These are phyloP conservation scores for Leptomonas seymouri DNA, from an alignment of 208 protist genomes.

Conservation along the genomic window DNA sequence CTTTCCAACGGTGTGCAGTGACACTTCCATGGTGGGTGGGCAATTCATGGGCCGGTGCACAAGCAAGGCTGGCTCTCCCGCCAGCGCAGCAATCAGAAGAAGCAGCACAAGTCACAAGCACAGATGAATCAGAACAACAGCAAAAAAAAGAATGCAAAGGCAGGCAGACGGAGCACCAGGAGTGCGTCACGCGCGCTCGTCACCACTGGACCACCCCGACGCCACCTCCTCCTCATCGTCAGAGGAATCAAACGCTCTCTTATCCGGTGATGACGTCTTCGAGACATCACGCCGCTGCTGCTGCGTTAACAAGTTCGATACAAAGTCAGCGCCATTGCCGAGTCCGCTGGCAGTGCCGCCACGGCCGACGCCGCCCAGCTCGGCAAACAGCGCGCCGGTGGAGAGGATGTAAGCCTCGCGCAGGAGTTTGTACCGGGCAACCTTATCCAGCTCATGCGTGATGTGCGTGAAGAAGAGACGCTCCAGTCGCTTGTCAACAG, in stretches of 20 bases:
- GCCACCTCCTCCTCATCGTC: slow-evolving; percentile 24
- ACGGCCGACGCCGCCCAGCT: slow-evolving; percentile 15
- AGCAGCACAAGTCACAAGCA: too few species aligned
- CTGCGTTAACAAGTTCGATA: slow-evolving; percentile 22
- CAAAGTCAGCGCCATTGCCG: slow-evolving; percentile 19
- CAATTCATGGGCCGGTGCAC: too few species aligned
- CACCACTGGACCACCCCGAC: slow-evolving; percentile 7
- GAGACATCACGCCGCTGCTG: slow-evolving; percentile 23
- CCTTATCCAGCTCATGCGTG: slow-evolving; percentile 53
- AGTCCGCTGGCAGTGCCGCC: slow-evolving; percentile 13
- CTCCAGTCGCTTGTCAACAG: slow-evolving; percentile 71
- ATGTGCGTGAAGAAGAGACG: slow-evolving; percentile 51
- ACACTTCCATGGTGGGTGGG: too few species aligned
- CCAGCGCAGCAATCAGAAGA: too few species aligned
- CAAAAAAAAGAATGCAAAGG: background rate
- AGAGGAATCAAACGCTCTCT: slow-evolving; percentile 27
- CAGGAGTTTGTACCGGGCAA: slow-evolving; percentile 51
- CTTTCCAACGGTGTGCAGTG: too few species aligned
- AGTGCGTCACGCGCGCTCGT: background rate
- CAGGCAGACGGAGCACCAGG: background rate
- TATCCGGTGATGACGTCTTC: background rate
- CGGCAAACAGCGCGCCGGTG: slow-evolving; percentile 51
- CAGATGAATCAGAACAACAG: background rate
- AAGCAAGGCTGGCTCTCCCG: too few species aligned
- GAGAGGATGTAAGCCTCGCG: slow-evolving; percentile 62